Evolutionary conservation across 805 yeast species (phyloP).

Genomic region (Myxozyma lipomycoides): DNA sequence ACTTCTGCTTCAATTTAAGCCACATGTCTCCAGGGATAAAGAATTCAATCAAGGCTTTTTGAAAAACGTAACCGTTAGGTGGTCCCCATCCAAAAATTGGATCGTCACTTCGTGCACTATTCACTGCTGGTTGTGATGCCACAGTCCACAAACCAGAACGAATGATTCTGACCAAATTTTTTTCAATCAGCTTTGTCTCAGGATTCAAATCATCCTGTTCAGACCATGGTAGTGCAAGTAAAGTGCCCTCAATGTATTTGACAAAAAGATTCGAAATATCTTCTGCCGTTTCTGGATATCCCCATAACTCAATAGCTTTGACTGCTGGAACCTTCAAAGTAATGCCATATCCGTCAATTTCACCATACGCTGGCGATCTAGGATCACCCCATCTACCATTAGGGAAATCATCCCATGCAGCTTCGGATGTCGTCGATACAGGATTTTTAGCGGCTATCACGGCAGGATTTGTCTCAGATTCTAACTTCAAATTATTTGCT

Average conservation of each 20-base stretch:
- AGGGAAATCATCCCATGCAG: constrained; percentile 91
- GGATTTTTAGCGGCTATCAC: neutral
- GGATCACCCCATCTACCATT: constrained; percentile 99
- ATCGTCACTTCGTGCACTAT: constrained; percentile 73
- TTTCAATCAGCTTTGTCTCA: constrained; percentile 90
- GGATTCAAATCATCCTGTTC: constrained; percentile 72
- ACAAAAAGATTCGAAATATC: constrained; percentile 65
- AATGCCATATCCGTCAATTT: constrained; percentile 96
- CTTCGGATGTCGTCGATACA: constrained; percentile 15
- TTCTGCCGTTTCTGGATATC: constrained; percentile 57
- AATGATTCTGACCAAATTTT: constrained; percentile 77
- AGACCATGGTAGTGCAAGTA: constrained; percentile 83
- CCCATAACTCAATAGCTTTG: constrained; percentile 84
- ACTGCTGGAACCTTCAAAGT: constrained; percentile 65
- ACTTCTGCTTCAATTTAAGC: constrained; percentile 54
- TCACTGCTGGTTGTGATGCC: constrained; percentile 94
- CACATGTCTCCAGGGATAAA: constrained; percentile 72
- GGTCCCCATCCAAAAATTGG: constrained; percentile 98
- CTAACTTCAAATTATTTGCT: constrained; percentile 11
- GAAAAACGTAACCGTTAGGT: constrained; percentile 77
- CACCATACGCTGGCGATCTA: constrained; percentile 97
- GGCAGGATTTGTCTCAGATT: constrained; percentile 9
- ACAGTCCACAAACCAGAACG: constrained; percentile 68
- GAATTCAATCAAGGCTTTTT: constrained; percentile 89
- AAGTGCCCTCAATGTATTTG: constrained; percentile 64